phyloP scores from a whole-genome alignment of 495 filamentous ascomycete genomes.

The Lepraria neglecta region DNA sequence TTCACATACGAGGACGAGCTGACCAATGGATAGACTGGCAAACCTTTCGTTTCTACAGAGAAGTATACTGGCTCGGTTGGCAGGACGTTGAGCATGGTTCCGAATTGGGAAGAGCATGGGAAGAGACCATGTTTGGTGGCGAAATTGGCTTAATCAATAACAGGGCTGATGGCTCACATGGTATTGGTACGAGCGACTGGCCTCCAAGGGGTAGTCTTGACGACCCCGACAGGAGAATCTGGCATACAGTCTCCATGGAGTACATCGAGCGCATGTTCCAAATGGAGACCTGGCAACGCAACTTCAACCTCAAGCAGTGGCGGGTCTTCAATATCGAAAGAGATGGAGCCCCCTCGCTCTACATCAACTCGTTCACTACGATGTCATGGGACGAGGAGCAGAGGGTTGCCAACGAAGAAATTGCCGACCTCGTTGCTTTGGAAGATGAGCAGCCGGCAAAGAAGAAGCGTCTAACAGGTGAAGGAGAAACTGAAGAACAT shows the following conservation, averaged over 20 bases:
- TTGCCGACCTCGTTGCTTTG: conserved; percentile 14
- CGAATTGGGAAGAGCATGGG: conserved; percentile 27
- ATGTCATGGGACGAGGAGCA: conserved; percentile 20
- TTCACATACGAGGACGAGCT: conserved; percentile 20
- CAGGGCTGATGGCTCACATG: conserved; percentile 24
- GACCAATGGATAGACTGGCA: conserved; percentile 25
- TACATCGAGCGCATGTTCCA: conserved; percentile 27
- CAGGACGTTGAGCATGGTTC: conserved; percentile 10
- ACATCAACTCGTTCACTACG: conserved; percentile 28
- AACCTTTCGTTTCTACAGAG: conserved; percentile 17
- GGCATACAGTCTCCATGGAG: conserved; percentile 24
- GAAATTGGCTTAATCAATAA: conserved; percentile 24
- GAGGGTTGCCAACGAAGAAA: conserved; percentile 19
- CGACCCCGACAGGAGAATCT: conserved; percentile 23
- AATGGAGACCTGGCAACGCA: conserved; percentile 23
- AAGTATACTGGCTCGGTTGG: conserved; percentile 25
- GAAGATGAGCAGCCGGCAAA: conserved; percentile 23
- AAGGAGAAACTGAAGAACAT: conserved; percentile 18
- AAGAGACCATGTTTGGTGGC: conserved; percentile 25
- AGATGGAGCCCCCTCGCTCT: conserved; percentile 22
- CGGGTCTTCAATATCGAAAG: conserved; percentile 21
- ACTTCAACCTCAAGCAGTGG: conserved; percentile 17
- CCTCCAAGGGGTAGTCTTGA: conserved; percentile 13
- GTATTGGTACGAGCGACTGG: conserved; percentile 25
- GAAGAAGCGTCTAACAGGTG: conserved; percentile 22